These are phyloP conservation scores for Hyaloscypha finlandica DNA, from an alignment of 495 filamentous ascomycete species.

Conservation along the genomic window DNA sequence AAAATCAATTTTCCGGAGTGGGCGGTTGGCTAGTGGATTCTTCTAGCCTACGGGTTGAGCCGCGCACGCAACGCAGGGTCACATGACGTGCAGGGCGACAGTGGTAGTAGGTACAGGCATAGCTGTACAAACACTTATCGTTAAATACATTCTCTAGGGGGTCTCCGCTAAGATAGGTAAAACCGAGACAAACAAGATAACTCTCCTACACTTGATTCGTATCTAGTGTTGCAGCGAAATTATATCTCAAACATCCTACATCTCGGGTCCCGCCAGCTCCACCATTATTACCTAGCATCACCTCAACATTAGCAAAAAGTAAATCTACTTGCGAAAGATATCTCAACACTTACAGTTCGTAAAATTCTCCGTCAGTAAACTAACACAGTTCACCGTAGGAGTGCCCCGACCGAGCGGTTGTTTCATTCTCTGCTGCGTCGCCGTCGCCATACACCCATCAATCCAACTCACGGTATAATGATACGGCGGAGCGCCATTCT, in stretches of 20 bases:
- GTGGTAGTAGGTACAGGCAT: too few species aligned
- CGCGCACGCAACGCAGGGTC: too few species aligned
- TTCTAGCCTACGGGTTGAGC: too few species aligned
- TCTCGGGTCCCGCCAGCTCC: constrained; percentile 16
- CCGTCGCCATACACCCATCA: constrained; percentile 16
- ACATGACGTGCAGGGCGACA: too few species aligned
- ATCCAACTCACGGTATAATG: too few species aligned
- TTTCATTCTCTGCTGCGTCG: constrained; percentile 14
- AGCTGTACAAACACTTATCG: too few species aligned
- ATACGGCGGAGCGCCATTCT: too few species aligned
- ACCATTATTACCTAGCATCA: constrained; percentile 20
- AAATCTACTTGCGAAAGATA: not conserved
- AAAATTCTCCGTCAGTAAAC: constrained; percentile 14
- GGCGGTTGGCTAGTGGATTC: too few species aligned
- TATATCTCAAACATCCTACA: constrained; percentile 20
- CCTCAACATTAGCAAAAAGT: constrained; percentile 8
- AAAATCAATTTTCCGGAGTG: too few species aligned
- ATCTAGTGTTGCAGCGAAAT: constrained; percentile 15
- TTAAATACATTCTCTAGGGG: too few species aligned
- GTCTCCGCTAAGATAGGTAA: too few species aligned
- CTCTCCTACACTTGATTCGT: constrained; percentile 8
- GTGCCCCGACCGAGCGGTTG: constrained; percentile 11
- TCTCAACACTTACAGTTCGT: constrained; percentile 12
- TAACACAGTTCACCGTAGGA: constrained; percentile 5
- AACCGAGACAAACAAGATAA: too few species aligned